Conservation (phyloP, 148 eudicot species). For the Salicornia ramosissima region DNA sequence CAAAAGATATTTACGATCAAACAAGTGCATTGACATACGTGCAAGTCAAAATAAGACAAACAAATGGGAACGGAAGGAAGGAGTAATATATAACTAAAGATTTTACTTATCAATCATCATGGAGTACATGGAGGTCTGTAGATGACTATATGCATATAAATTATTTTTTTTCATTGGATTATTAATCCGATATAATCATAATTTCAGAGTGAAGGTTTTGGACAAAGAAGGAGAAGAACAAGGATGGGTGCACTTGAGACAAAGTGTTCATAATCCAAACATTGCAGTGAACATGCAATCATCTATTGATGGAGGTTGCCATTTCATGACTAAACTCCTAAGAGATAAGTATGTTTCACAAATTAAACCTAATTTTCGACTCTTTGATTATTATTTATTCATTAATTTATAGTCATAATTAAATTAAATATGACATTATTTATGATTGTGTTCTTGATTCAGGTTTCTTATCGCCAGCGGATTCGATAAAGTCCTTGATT, state of each 20-base stretch:
- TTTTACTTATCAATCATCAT: no score
- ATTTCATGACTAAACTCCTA: slow-evolving; percentile 46
- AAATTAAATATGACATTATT: no score
- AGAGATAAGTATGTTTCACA: slow-evolving; percentile 52
- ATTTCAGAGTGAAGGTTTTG: slow-evolving; percentile 60
- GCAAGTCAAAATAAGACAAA: no score
- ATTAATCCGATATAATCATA: background rate
- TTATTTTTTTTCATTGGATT: no score
- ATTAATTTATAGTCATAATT: no score
- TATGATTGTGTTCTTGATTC: slow-evolving; percentile 14
- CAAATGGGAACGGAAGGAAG: no score
- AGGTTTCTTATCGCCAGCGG: slow-evolving; percentile 66
- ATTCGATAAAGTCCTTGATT: slow-evolving; percentile 43
- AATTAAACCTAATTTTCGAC: background rate
- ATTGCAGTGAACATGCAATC: slow-evolving; percentile 92
- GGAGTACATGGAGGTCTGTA: no score
- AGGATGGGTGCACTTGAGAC: slow-evolving; percentile 86
- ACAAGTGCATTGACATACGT: no score
- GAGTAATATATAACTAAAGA: no score
- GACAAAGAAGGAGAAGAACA: slow-evolving; percentile 50
- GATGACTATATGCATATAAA: no score
- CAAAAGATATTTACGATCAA: no score
- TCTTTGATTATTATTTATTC: background rate
- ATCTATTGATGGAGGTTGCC: slow-evolving; percentile 63
- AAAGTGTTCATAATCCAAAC: slow-evolving; percentile 91